Conservation (phyloP, 176 grass and related monocot genomes). For the Aegilops speltoides region DNA sequence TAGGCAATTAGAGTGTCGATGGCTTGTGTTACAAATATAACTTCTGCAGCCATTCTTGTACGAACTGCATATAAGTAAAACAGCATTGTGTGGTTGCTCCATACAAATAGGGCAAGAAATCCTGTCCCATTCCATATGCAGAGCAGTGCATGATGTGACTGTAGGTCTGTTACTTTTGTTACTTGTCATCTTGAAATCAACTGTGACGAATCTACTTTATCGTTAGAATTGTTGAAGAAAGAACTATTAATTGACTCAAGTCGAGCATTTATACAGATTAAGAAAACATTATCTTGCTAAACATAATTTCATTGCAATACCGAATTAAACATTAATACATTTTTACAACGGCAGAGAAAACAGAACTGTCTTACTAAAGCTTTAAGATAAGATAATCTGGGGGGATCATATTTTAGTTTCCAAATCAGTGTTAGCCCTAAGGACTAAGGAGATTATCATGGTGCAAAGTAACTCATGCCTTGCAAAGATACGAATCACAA, state of each 20-base stretch:
- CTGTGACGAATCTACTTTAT: slow-evolving; percentile 56
- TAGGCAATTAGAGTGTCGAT: slow-evolving; percentile 97
- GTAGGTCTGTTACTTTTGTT: slow-evolving; percentile 60
- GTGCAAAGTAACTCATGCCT: background rate
- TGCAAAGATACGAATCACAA: background rate
- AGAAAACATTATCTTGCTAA: background rate
- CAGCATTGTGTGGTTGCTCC: slow-evolving; percentile 98
- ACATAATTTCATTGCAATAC: slow-evolving; percentile 9
- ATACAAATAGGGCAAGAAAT: slow-evolving; percentile 97
- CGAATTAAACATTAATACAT: background rate
- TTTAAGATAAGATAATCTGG: background rate
- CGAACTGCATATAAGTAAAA: slow-evolving; percentile 89
- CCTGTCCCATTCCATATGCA: slow-evolving; percentile 96
- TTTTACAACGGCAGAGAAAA: slow-evolving; percentile 9
- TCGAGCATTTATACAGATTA: slow-evolving; percentile 28
- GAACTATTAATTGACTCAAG: slow-evolving; percentile 17
- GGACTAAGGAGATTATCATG: background rate
- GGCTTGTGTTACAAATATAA: slow-evolving; percentile 97
- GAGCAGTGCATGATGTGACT: slow-evolving; percentile 53
- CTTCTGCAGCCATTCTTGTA: slow-evolving; percentile 87
- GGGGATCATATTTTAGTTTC: background rate
- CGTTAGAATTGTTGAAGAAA: slow-evolving; percentile 53
- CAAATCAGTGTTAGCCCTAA: slow-evolving; percentile 3
- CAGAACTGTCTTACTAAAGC: background rate
- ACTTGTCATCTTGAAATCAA: slow-evolving; percentile 84